Evolutionary conservation across 176 grass and related monocot species (phyloP), one percentile per base, ranked within the genome.

Genomic region (Canna indica): DNA sequence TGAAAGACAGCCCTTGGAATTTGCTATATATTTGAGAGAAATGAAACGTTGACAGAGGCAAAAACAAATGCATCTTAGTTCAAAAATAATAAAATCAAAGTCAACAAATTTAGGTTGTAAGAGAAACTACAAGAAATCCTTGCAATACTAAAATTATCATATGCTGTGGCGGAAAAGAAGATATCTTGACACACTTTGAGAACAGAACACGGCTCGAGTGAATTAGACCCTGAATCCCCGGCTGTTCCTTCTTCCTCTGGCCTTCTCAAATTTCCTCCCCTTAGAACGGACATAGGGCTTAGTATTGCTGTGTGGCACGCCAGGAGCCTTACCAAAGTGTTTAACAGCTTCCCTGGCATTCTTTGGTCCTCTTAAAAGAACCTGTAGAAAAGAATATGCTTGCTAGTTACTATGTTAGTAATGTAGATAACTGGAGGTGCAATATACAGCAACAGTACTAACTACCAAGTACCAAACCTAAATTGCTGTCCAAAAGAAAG

Each of bases 331-430:
- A 64, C 60, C 60, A 64, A 64, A 64, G 60, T 64, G 60, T 64
- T 64, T 64, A 30, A 64, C 31, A 64, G 60, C 60, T 64, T 64
- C 60, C 60, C 60, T 0, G 29, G 60, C 60, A 64, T 64, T 64
- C 60, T 64, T 64, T 20, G 60, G 61, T 18, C 61, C 61, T 35
- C 61, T 36, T 31, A 64, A 22, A 28, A 64, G 61, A 64, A 64
- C 31, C 61, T 64, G 32, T 1, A 64, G 2, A 35, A 33, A 64
- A 44, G 16, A 64, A 64, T 22, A 36, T 9, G 61, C 5, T 64
- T 22, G 17, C 4, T 64, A 7, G 13, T 5, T 44, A 44, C 13
- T 44, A 44, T 8, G 41, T 11, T 1, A 44, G 9, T 44, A 1
- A 44, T 44, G n/a, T n/a, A n/a, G n/a, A n/a, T n/a, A n/a, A n/a